Percentiles rank a stretch among this genome's conserved stretches.
Conservation (phyloP, 164 flowering plant species). For the Magnolia officinalis region DNA sequence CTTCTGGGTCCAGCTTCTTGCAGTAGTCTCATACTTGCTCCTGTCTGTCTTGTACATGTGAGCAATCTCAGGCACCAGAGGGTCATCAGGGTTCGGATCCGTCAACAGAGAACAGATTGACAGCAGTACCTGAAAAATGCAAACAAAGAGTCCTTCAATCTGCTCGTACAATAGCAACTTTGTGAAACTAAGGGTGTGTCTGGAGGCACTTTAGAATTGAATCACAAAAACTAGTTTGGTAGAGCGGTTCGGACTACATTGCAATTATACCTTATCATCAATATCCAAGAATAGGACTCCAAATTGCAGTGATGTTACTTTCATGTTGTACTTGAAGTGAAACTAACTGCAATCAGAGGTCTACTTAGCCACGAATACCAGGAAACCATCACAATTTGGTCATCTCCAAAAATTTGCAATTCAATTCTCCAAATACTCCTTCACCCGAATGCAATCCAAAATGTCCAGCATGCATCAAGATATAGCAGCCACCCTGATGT, state of each 20-base stretch:
- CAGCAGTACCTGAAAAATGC: constrained; percentile 38
- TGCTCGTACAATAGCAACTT: neutral
- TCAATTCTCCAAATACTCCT: too few relatives aligned
- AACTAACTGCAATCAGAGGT: too few relatives aligned
- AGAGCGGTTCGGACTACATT: neutral
- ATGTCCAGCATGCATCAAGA: too few relatives aligned
- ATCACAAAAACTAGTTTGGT: neutral
- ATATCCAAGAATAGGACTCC: neutral
- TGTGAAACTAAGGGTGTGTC: neutral
- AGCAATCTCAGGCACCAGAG: constrained; percentile 61
- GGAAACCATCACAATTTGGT: too few relatives aligned
- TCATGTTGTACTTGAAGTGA: too few relatives aligned
- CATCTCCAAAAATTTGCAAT: too few relatives aligned
- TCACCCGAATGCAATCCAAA: too few relatives aligned
- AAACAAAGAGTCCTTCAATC: neutral
- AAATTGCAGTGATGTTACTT: too few relatives aligned
- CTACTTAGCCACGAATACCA: too few relatives aligned
- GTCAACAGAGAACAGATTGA: constrained; percentile 54
- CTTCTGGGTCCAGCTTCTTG: constrained; percentile 52
- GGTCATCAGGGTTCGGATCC: constrained; percentile 57
- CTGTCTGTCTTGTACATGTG: constrained; percentile 59
- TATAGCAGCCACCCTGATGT: too few relatives aligned
- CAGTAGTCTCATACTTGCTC: constrained; percentile 43
- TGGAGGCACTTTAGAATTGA: neutral
- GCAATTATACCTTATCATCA: neutral